Conservation (phyloP, 352 stramenopile genomes). For the Blastocystis sp. region DNA sequence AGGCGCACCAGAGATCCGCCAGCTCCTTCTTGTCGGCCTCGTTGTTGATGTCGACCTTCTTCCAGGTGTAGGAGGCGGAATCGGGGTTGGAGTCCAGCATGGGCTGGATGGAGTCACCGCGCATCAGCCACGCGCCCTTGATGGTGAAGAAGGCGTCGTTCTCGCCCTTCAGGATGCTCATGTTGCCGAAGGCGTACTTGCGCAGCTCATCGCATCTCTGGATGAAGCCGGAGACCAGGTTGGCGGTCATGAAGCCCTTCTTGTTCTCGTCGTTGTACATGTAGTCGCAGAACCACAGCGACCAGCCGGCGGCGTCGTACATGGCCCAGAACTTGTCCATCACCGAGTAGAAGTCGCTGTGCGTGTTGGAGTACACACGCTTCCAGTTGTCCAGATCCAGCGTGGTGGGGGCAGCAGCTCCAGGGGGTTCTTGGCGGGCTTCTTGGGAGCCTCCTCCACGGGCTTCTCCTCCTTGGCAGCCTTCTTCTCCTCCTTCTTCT, state of each 20-base stretch:
- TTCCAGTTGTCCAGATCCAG: constrained; percentile 85
- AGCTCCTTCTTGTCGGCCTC: constrained; percentile 79
- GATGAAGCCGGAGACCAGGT: constrained; percentile 85
- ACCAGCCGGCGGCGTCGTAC: constrained; percentile 84
- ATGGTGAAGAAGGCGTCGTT: constrained; percentile 80
- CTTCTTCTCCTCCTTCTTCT: constrained; percentile 7
- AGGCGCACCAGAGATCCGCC: constrained; percentile 80
- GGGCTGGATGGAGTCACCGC: constrained; percentile 81
- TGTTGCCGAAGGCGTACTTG: constrained; percentile 85
- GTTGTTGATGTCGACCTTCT: constrained; percentile 77
- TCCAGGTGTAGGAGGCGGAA: constrained; percentile 87
- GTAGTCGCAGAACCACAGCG: constrained; percentile 85
- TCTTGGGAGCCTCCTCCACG: constrained; percentile 70
- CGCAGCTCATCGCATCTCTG: constrained; percentile 85
- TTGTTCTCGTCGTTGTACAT: constrained; percentile 85
- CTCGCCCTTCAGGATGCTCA: constrained; percentile 72
- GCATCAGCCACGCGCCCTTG: constrained; percentile 84
- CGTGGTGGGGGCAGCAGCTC: constrained; percentile 81
- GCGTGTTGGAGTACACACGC: constrained; percentile 85
- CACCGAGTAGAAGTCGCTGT: constrained; percentile 76
- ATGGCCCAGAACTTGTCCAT: constrained; percentile 87
- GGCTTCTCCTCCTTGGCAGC: constrained; percentile 71
- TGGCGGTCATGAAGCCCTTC: constrained; percentile 75
- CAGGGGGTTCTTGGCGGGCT: constrained; percentile 81
- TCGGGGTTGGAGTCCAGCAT: constrained; percentile 85